These are phyloP conservation scores for Paraurostyla sp. DNA, from an alignment of 73 alveolate species.

Conservation along the genomic window DNA sequence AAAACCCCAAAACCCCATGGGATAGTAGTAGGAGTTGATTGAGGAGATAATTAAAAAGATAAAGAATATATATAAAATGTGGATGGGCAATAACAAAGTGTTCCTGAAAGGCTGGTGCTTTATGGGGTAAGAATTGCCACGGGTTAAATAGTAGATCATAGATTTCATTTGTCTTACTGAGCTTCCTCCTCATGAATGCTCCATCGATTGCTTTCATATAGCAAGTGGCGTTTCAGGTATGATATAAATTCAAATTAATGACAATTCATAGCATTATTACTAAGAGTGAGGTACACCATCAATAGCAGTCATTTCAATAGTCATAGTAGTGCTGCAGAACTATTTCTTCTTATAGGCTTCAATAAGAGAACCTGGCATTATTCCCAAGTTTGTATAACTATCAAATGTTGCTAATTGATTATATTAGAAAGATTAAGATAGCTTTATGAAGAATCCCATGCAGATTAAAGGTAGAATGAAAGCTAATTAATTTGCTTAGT, in stretches of 20 bases:
- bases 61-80: background rate
- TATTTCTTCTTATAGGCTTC: background rate
- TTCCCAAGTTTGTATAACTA: conserved; percentile 30
- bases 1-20: no score
- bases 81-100: conserved; percentile 40
- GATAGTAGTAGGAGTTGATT: no score
- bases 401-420: background rate
- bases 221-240: background rate
- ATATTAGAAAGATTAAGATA: background rate
- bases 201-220: background rate
- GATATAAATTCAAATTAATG: background rate
- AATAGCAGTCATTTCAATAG: background rate
- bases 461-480: conserved; percentile 6
- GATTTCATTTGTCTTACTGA: background rate
- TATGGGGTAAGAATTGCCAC: background rate
- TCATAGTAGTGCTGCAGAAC: background rate
- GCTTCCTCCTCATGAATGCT: background rate
- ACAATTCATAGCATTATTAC: conserved; percentile 11
- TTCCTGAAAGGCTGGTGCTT: conserved; percentile 1
- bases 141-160: conserved; percentile 16
- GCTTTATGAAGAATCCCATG: conserved; percentile 16
- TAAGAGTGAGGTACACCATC: background rate
- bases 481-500: background rate
- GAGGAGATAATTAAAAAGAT: no score
- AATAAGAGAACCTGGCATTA: conserved; percentile 29